These are phyloP conservation scores for Fragaria iinumae DNA, from an alignment of 306 rosid genomes.

Conservation along the genomic window DNA sequence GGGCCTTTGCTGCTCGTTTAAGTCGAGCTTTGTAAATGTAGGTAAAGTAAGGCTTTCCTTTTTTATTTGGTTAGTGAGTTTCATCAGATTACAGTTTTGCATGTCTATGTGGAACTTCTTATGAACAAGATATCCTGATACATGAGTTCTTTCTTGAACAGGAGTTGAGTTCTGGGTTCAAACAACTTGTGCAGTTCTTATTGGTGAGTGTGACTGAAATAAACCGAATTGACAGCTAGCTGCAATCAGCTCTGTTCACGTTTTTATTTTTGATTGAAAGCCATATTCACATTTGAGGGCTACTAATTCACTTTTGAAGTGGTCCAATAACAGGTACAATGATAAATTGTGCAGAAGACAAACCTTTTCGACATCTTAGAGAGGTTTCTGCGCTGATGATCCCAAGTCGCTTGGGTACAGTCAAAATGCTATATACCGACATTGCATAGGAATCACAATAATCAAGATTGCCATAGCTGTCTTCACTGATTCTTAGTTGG, in stretches of 20 bases:
- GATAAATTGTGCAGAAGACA: background rate
- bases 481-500: slow-evolving; percentile 1
- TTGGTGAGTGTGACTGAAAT: background rate
- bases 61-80: background rate
- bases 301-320: background rate
- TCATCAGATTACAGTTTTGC: background rate
- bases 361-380: background rate
- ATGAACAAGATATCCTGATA: background rate
- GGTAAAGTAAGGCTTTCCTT: slow-evolving; percentile 1
- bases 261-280: background rate
- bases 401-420: background rate
- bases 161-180: background rate
- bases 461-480: background rate
- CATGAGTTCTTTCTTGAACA: background rate
- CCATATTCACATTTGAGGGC: background rate
- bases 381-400: background rate
- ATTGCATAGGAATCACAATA: background rate
- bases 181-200: background rate
- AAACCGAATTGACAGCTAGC: background rate
- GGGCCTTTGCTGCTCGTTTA: slow-evolving; percentile 79
- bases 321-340: background rate
- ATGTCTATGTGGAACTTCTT: background rate
- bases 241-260: background rate
- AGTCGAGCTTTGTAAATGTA: slow-evolving; percentile 36
- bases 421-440: background rate